Evolutionary conservation across 1,139 yeast species (phyloP).

Genomic region (Suhomyces bolitotheri): DNA sequence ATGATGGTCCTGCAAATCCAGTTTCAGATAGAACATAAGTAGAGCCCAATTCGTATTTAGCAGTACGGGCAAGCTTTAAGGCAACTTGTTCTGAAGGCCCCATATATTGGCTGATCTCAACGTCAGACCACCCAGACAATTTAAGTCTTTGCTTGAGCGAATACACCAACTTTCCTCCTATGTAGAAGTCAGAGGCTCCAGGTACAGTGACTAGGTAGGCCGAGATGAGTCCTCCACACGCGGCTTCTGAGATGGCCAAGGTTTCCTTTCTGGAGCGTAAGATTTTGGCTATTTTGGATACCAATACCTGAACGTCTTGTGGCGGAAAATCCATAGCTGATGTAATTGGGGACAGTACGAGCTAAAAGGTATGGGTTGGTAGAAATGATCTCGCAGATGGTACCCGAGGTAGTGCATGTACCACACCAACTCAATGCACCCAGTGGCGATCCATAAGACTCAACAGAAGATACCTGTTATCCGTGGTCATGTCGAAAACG

Average conservation of each 20-base stretch:
- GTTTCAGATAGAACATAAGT: slow-evolving; percentile 82
- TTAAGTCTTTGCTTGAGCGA: slow-evolving; percentile 72
- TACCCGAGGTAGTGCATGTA: slow-evolving; percentile 11
- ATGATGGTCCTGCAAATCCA: slow-evolving; percentile 82
- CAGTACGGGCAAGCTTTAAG: slow-evolving; percentile 70
- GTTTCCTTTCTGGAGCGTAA: slow-evolving; percentile 58
- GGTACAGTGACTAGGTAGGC: slow-evolving; percentile 80
- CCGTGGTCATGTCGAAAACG: slow-evolving; percentile 15
- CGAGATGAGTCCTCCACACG: slow-evolving; percentile 84
- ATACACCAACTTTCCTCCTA: slow-evolving; percentile 81
- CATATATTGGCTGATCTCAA: slow-evolving; percentile 68
- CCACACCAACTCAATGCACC: slow-evolving; percentile 2
- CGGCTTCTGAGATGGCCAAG: slow-evolving; percentile 80
- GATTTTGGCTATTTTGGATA: slow-evolving; percentile 56
- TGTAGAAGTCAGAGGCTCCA: slow-evolving; percentile 81
- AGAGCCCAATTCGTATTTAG: slow-evolving; percentile 78
- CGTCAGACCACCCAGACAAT: slow-evolving; percentile 74
- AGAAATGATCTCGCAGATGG: too few relatives aligned
- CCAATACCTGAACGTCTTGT: slow-evolving; percentile 48
- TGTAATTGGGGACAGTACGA: background rate
- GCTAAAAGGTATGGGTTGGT: too few relatives aligned
- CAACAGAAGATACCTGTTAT: background rate
- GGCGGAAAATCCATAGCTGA: slow-evolving; percentile 60
- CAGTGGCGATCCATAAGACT: slow-evolving; percentile 13
- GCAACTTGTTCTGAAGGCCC: slow-evolving; percentile 85